A percentile compares a stretch with the other conserved stretches of the same genome.
Conservation (phyloP, 345 rosid species). For the Sapria himalayana region DNA sequence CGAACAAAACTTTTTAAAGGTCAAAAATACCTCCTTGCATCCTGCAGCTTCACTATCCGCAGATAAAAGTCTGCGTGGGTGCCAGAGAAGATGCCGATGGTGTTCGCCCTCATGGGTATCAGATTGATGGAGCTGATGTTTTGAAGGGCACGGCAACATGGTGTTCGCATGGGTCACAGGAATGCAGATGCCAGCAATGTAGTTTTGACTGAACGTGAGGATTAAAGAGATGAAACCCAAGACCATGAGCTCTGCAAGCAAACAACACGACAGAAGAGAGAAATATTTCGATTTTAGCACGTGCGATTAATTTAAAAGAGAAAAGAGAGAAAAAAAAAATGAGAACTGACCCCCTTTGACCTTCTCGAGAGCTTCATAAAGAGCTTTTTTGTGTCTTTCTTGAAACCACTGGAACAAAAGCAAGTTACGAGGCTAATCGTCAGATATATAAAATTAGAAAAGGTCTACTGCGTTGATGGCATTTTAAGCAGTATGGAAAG, state of each 20-base stretch:
- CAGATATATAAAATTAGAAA: not conserved
- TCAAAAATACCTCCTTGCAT: conserved; percentile 16
- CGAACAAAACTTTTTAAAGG: too few species aligned
- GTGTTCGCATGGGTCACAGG: conserved; percentile 27
- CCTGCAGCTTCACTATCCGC: conserved; percentile 7
- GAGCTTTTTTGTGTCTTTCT: conserved; percentile 32
- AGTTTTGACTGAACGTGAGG: conserved; percentile 64
- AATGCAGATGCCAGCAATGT: conserved; percentile 49
- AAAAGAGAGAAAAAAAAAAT: not conserved
- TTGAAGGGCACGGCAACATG: conserved; percentile 61
- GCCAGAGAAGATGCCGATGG: conserved; percentile 24
- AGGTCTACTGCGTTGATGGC: conserved; percentile 2
- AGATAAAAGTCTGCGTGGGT: conserved; percentile 25
- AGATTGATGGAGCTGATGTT: not conserved
- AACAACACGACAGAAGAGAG: not conserved
- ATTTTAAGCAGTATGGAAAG: not conserved
- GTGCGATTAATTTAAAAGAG: not conserved
- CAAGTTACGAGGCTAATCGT: not conserved
- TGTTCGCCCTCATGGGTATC: conserved; percentile 5
- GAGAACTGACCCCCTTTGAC: conserved; percentile 42
- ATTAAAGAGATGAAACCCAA: conserved; percentile 79
- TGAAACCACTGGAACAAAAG: conserved; percentile 23
- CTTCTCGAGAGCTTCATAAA: conserved; percentile 68
- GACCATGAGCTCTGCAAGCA: conserved; percentile 68
- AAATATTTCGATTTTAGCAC: not conserved